Evolutionary conservation across 2,329 filamentous ascomycete genomes (phyloP), one percentile per base, ranked within the genome.

Genomic region (Clarireedia hainanense): DNA sequence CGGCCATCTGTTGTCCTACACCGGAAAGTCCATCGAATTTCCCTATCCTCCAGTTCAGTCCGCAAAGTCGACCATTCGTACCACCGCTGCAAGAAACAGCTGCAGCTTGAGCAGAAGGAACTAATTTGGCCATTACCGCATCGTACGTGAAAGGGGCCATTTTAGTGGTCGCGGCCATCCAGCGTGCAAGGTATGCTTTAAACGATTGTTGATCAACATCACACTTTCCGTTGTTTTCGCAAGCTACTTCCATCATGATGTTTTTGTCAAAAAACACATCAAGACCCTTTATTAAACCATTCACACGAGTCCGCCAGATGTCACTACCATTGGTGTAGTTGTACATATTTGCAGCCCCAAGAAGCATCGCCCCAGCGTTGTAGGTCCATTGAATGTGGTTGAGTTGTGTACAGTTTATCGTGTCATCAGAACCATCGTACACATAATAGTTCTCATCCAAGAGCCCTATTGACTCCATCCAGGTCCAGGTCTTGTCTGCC

Each of bases 401-500:
- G 55, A 84, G 71, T 5, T 74, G 65, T 1, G 76, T 79, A 69
- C 85, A 88, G 62, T 85, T 81, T 30, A 72, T 71, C 5, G 71
- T 71, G 36, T 78, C 78, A 52, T 81, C 76, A 5, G 78, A 77
- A 36, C 85, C 85, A 62, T 86, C 85, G 61, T 77, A 86, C 17
- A 88, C 74, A 48, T 78, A 75, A 67, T 80, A 87, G 3, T 78
- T 73, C 6, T 77, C 68, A 64, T 82, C 76, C 58, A 89, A 78
- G 52, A 89, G 77, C 0, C 80, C 74, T 47, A 83, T 72, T 6
- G 65, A 68, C 3, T 70, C 67, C 69, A 83, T 84, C 86, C 86
- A 89, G 50, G 88, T 76, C 74, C 88, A 96, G 0, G 81, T 80
- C 62, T 74, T 84, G 20, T 83, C 80, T 0, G 89, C 89, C 89